Percentiles rank a stretch among this genome's conserved stretches.
These are phyloP conservation scores for Juglanconis oblonga DNA, from an alignment of 2,329 filamentous ascomycete species.

Conservation along the genomic window DNA sequence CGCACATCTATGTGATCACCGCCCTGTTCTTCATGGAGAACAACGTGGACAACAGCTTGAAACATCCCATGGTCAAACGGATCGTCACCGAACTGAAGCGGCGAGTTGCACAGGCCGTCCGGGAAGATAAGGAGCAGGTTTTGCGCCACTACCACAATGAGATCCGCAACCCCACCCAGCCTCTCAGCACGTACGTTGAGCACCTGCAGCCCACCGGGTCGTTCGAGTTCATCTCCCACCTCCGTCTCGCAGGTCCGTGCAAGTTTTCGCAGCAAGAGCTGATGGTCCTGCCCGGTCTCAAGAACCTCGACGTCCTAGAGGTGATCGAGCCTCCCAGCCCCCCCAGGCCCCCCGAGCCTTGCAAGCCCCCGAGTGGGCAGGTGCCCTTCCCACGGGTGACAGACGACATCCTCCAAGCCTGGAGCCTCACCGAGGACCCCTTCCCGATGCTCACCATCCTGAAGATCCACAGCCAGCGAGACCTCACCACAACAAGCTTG, in stretches of 20 bases:
- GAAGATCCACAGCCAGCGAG: neutral
- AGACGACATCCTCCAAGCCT: neutral
- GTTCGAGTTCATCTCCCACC: slow-evolving; percentile 14
- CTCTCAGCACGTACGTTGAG: slow-evolving; percentile 7
- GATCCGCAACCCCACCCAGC: neutral
- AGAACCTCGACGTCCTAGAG: slow-evolving; percentile 14
- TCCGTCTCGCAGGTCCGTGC: slow-evolving; percentile 7
- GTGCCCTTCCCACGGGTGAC: neutral
- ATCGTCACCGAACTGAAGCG: neutral
- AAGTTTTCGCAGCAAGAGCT: slow-evolving; percentile 5
- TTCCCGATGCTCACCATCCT: slow-evolving; percentile 11
- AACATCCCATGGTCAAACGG: neutral
- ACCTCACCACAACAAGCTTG: slow-evolving; percentile 1
- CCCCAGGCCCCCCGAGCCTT: neutral
- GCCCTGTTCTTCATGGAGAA: neutral
- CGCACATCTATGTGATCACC: neutral
- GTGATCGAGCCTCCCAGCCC: slow-evolving; percentile 1
- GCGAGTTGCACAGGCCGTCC: neutral
- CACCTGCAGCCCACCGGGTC: neutral
- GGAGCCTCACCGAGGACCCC: neutral
- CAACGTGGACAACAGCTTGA: neutral
- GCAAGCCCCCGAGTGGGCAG: neutral
- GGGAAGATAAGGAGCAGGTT: neutral
- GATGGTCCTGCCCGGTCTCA: slow-evolving; percentile 4
- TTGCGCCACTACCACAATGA: neutral